Evolutionary conservation across 768 basidiomycete species (phyloP).

Genomic region (Amanita phalloides): DNA sequence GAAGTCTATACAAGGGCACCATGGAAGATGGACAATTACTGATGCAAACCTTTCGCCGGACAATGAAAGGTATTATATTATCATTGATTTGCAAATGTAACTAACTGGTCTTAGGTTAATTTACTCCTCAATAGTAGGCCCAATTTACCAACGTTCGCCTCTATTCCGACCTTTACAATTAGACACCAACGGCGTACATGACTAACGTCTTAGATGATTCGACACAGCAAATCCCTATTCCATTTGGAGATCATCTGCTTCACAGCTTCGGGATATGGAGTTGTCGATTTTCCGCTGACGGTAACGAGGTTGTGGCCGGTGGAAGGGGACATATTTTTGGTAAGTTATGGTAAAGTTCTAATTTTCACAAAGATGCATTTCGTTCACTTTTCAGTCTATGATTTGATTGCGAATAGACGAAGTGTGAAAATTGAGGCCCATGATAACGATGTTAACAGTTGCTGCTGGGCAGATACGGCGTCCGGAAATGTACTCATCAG

Average conservation of each 20-base stretch:
- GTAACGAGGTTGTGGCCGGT: slow-evolving; percentile 90
- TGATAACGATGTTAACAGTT: slow-evolving; percentile 84
- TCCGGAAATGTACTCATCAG: slow-evolving; percentile 93
- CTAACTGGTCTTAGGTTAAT: slow-evolving; percentile 51
- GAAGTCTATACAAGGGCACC: slow-evolving; percentile 63
- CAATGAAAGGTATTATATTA: slow-evolving; percentile 56
- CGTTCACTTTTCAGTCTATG: slow-evolving; percentile 56
- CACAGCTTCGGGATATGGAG: slow-evolving; percentile 77
- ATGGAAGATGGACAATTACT: slow-evolving; percentile 88
- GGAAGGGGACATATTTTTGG: slow-evolving; percentile 77
- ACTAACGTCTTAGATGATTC: slow-evolving; percentile 58
- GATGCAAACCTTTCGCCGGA: slow-evolving; percentile 87
- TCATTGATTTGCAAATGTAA: neutral
- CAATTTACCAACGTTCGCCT: neutral
- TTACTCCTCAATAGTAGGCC: slow-evolving; percentile 77
- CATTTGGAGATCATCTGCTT: slow-evolving; percentile 37
- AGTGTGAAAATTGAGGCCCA: slow-evolving; percentile 87
- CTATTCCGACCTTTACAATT: slow-evolving; percentile 4
- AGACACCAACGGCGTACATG: slow-evolving; percentile 71
- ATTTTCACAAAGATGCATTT: neutral
- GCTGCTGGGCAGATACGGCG: slow-evolving; percentile 90
- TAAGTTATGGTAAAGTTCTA: slow-evolving; percentile 8
- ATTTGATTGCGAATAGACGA: slow-evolving; percentile 68
- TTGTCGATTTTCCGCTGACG: slow-evolving; percentile 93
- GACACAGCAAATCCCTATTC: slow-evolving; percentile 50